These are phyloP conservation scores for Pythium utonaiense DNA, from an alignment of 352 stramenopile genomes.

Conservation along the genomic window DNA sequence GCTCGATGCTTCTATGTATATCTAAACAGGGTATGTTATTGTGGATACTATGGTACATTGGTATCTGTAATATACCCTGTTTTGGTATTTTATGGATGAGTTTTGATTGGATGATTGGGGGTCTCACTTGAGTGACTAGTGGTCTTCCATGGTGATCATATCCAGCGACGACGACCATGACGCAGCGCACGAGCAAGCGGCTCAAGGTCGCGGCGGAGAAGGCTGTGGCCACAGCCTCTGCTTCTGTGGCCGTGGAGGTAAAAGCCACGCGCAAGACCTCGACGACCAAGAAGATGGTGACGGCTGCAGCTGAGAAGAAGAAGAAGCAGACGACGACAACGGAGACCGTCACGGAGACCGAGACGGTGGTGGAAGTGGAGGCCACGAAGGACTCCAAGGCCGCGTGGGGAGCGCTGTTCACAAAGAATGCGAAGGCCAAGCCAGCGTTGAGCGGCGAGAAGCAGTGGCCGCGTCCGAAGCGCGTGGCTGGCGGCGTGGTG, in stretches of 20 bases:
- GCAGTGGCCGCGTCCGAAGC: slow-evolving; percentile 21
- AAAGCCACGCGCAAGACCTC: slow-evolving; percentile 1
- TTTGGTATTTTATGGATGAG: neutral
- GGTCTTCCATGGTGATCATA: neutral
- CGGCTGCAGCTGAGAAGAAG: neutral
- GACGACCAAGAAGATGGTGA: neutral
- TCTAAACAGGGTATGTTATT: no score
- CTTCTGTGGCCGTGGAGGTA: neutral
- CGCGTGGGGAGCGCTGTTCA: slow-evolving; percentile 28
- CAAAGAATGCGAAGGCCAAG: slow-evolving; percentile 5
- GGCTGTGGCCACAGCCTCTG: slow-evolving; percentile 6
- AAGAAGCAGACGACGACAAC: slow-evolving; percentile 13
- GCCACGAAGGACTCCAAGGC: slow-evolving; percentile 8
- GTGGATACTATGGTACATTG: no score
- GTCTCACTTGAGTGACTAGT: slow-evolving; percentile 3
- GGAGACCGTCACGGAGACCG: slow-evolving; percentile 4
- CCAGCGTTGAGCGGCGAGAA: slow-evolving; percentile 6
- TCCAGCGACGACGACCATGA: slow-evolving; percentile 8
- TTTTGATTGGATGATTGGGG: neutral
- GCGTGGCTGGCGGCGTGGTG: slow-evolving; percentile 17
- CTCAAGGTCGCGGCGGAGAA: slow-evolving; percentile 24
- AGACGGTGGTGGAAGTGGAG: neutral
- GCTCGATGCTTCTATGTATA: no score
- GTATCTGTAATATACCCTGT: no score
- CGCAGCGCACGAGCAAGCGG: slow-evolving; percentile 22